These are phyloP conservation scores for Saitozyma podzolica DNA, from an alignment of 768 basidiomycete genomes.

Conservation along the genomic window DNA sequence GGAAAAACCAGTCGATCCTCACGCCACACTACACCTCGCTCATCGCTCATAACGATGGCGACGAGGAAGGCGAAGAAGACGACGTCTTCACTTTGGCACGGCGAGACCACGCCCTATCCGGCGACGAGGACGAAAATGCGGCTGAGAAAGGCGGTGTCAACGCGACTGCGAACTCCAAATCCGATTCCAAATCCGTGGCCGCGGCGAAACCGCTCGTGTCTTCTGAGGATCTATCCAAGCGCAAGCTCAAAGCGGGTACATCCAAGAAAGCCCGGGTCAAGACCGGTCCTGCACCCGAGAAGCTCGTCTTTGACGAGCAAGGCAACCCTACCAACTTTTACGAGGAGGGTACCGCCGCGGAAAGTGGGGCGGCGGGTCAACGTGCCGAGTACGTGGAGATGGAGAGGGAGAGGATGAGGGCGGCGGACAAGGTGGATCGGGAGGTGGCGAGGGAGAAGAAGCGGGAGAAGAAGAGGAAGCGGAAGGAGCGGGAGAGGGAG, in stretches of 20 bases:
- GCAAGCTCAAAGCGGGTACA: slow-evolving; percentile 72
- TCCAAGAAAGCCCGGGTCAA: slow-evolving; percentile 73
- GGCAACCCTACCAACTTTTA: slow-evolving; percentile 79
- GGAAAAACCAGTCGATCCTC: slow-evolving; percentile 89
- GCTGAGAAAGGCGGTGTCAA: slow-evolving; percentile 2
- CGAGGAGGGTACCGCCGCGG: slow-evolving; percentile 74
- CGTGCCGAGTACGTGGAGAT: slow-evolving; percentile 69
- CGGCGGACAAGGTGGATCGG: slow-evolving; percentile 73
- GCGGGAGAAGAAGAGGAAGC: slow-evolving; percentile 85
- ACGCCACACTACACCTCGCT: slow-evolving; percentile 88
- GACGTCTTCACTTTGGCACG: slow-evolving; percentile 94
- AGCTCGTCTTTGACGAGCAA: slow-evolving; percentile 86
- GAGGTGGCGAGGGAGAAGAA: slow-evolving; percentile 82
- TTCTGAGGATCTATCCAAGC: slow-evolving; percentile 69
- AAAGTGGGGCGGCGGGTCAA: slow-evolving; percentile 62
- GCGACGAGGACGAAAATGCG: slow-evolving; percentile 21
- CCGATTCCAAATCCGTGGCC: slow-evolving; percentile 11
- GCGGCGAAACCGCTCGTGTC: slow-evolving; percentile 47
- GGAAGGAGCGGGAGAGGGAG: slow-evolving; percentile 72
- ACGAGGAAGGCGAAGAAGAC: slow-evolving; percentile 43
- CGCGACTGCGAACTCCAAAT: slow-evolving; percentile 8
- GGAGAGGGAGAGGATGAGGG: slow-evolving; percentile 71
- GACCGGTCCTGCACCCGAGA: slow-evolving; percentile 63
- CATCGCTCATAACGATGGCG: slow-evolving; percentile 63
- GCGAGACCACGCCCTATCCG: slow-evolving; percentile 72